These are phyloP conservation scores for Hanseniaspora meyeri DNA, from an alignment of 805 yeast genomes.

Conservation along the genomic window DNA sequence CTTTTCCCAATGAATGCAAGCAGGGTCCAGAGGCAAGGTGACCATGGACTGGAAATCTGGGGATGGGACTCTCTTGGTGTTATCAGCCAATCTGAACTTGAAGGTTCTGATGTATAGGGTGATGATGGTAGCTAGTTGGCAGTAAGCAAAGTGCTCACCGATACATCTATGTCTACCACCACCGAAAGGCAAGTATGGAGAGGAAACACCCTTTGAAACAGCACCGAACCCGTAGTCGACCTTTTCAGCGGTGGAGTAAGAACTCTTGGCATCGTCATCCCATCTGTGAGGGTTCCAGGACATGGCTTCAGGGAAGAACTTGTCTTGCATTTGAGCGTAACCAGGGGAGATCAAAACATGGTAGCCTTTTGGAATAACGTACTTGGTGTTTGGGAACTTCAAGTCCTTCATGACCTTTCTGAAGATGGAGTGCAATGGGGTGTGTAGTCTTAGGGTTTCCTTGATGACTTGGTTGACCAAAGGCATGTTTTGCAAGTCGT, in stretches of 20 bases:
- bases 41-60: conserved; percentile 87
- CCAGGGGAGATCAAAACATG: conserved; percentile 91
- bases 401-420: conserved; percentile 74
- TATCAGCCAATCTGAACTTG: conserved; percentile 58
- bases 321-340: conserved; percentile 63
- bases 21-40: conserved; percentile 73
- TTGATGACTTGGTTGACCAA: conserved; percentile 71
- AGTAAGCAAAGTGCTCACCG: conserved; percentile 95
- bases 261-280: conserved; percentile 36
- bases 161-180: conserved; percentile 99
- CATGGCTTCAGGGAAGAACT: conserved; percentile 65
- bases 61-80: conserved; percentile 39
- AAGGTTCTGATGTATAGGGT: conserved; percentile 61
- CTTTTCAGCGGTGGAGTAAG: conserved; percentile 25
- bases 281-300: conserved; percentile 81
- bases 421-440: conserved; percentile 92
- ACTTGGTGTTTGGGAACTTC: conserved; percentile 64
- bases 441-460: conserved; percentile 90
- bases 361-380: conserved; percentile 80
- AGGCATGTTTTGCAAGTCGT: conserved; percentile 69
- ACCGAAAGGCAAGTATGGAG: conserved; percentile 95
- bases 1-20: conserved; percentile 58
- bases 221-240: conserved; percentile 96
- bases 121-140: conserved; percentile 79
- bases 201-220: conserved; percentile 86